Evolutionary conservation across 306 rosid species (phyloP).

Genomic region (Inga oerstediana): DNA sequence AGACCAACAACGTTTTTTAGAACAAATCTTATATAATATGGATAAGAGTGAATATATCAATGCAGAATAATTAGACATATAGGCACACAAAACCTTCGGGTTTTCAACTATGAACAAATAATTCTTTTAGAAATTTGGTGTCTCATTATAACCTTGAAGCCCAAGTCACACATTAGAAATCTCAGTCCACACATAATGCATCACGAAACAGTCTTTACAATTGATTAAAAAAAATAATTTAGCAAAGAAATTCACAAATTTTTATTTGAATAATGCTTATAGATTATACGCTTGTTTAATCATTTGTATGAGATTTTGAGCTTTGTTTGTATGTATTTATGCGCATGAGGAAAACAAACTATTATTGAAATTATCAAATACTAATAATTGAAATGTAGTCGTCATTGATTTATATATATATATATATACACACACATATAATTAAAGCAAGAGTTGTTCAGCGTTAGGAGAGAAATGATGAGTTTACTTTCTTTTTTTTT

Average conservation of each 20-base stretch:
- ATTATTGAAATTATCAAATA: background rate
- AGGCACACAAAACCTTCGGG: background rate
- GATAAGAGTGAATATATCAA: background rate
- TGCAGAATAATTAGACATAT: slow-evolving; percentile 33
- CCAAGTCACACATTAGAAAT: background rate
- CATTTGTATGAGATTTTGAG: background rate
- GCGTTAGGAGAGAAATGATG: background rate
- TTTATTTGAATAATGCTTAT: background rate
- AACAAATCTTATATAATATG: no score
- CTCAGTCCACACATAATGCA: background rate
- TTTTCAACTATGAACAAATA: background rate
- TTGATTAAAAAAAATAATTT: background rate
- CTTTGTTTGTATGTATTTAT: background rate
- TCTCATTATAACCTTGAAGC: background rate
- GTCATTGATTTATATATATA: no score
- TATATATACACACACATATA: background rate
- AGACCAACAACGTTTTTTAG: no score
- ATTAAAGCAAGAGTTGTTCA: background rate
- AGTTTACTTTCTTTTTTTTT: background rate
- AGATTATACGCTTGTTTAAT: background rate
- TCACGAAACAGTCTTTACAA: background rate
- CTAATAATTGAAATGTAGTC: background rate
- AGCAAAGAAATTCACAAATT: background rate
- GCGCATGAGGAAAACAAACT: background rate
- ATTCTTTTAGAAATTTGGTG: background rate